A percentile compares a stretch with the other conserved stretches of the same genome.
These are phyloP conservation scores for Diaporthe longicolla DNA, from an alignment of 2,329 filamentous ascomycete genomes.

Conservation along the genomic window DNA sequence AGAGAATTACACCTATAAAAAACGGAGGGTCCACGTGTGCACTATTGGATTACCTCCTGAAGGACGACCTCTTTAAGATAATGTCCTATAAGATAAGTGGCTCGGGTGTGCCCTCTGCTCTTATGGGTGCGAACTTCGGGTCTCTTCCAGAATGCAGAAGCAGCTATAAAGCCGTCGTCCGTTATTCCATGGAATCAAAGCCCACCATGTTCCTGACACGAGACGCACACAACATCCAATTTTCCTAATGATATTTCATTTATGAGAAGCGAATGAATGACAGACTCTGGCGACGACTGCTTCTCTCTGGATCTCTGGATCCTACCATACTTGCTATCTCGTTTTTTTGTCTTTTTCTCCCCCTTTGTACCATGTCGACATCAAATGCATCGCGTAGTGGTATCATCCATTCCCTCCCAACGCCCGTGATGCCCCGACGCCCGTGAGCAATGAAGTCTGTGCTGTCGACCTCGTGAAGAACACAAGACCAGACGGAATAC, in stretches of 20 bases:
- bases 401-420: background rate
- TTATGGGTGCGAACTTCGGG: too few relatives aligned
- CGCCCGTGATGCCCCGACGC: background rate
- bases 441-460: background rate
- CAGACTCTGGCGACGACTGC: background rate
- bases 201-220: background rate
- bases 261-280: background rate
- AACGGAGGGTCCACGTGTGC: too few relatives aligned
- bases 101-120: too few relatives aligned
- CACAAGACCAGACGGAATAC: background rate
- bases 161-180: too few relatives aligned
- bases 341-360: background rate
- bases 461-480: background rate
- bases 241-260: background rate
- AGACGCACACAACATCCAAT: background rate
- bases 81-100: too few relatives aligned
- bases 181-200: too few relatives aligned
- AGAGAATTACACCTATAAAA: background rate
- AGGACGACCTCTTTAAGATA: too few relatives aligned
- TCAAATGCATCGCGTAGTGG: constrained; percentile 14
- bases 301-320: too few relatives aligned
- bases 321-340: background rate
- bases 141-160: background rate
- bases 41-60: too few relatives aligned
- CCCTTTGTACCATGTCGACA: background rate